Percentiles rank a stretch among this genome's conserved stretches.
phyloP scores from a whole-genome alignment of 2,329 filamentous ascomycete species.

The Penicillium sp. region DNA sequence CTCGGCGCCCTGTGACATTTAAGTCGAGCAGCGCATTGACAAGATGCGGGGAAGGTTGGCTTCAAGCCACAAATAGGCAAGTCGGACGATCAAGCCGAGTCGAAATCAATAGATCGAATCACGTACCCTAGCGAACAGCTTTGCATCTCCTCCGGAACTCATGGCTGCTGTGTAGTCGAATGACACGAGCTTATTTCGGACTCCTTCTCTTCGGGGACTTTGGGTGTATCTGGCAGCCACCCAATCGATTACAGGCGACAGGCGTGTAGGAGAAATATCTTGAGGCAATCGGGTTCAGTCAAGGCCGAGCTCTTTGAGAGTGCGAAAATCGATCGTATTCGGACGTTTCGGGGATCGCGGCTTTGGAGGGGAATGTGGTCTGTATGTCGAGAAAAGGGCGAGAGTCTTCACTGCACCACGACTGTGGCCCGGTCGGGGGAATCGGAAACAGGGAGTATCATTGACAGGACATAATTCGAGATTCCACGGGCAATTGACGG shows the following conservation, averaged over 20 bases:
- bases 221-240: slow-evolving; percentile 15
- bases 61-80: slow-evolving; percentile 18
- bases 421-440: slow-evolving; percentile 21
- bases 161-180: slow-evolving; percentile 51
- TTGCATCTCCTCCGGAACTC: slow-evolving; percentile 88
- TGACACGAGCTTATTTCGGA: slow-evolving; percentile 18
- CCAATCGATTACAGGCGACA: slow-evolving; percentile 31
- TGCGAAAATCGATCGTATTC: slow-evolving; percentile 13
- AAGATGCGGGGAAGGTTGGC: slow-evolving; percentile 28
- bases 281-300: slow-evolving; percentile 6
- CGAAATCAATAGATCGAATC: not conserved
- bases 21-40: slow-evolving; percentile 24
- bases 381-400: slow-evolving; percentile 26
- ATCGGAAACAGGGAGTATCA: slow-evolving; percentile 24
- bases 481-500: slow-evolving; percentile 19
- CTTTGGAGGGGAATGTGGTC: slow-evolving; percentile 17
- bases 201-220: slow-evolving; percentile 19
- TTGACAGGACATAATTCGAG: slow-evolving; percentile 25
- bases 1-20: slow-evolving; percentile 7
- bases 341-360: slow-evolving; percentile 10
- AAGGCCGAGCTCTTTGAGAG: not conserved
- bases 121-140: slow-evolving; percentile 97
- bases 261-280: not conserved
- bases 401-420: slow-evolving; percentile 25
- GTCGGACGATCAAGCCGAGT: slow-evolving; percentile 31